Conservation (phyloP, 2,329 filamentous ascomycete species). For the Aspergillus sp. region DNA sequence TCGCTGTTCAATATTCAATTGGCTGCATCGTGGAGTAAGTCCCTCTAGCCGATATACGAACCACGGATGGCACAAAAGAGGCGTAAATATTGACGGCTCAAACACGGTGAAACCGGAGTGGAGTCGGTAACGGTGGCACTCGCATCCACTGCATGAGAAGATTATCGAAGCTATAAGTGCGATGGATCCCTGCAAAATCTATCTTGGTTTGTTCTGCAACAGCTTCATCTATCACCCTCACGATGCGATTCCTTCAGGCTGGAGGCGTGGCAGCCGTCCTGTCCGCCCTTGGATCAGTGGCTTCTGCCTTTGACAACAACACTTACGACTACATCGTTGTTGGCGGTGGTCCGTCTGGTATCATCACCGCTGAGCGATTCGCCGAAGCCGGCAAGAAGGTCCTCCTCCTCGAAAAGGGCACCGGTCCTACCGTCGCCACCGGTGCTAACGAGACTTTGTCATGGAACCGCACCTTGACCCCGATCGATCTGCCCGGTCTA, state of each 20-base stretch:
- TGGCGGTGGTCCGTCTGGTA: constrained; percentile 18
- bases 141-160: too few relatives aligned
- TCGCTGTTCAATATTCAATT: too few relatives aligned
- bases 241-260: constrained; percentile 8
- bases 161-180: too few relatives aligned
- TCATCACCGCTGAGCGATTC: constrained; percentile 18
- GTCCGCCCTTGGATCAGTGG: constrained; percentile 8
- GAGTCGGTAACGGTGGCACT: too few relatives aligned
- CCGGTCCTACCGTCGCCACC: constrained; percentile 18
- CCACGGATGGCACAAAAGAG: too few relatives aligned
- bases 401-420: constrained; percentile 17
- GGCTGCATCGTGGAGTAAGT: too few relatives aligned
- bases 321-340: constrained; percentile 20
- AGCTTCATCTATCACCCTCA: background rate
- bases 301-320: constrained; percentile 11
- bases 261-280: constrained; percentile 9
- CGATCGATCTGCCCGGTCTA: constrained; percentile 22
- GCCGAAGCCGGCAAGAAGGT: constrained; percentile 18
- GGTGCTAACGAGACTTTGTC: constrained; percentile 18
- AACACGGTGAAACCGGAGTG: too few relatives aligned
- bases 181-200: too few relatives aligned
- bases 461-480: constrained; percentile 18
- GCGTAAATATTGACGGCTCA: too few relatives aligned
- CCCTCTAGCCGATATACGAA: too few relatives aligned
- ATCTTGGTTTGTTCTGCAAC: too few relatives aligned